Evolutionary conservation across 352 stramenopile genomes (phyloP).

Genomic region (Phytophthora sansomeana): DNA sequence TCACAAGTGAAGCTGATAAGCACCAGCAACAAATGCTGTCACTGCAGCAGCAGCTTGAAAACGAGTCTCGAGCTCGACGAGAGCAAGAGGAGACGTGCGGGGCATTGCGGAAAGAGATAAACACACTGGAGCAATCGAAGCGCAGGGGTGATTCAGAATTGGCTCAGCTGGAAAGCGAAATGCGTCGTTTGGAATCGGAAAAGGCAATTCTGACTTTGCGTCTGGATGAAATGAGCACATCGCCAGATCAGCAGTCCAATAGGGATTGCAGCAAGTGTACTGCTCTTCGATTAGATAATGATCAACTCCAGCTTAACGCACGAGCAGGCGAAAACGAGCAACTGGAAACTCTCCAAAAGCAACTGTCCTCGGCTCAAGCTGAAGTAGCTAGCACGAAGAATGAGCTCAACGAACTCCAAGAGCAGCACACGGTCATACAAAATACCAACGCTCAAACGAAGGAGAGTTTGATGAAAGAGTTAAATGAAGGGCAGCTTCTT

Average conservation of each 20-base stretch:
- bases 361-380: conserved; percentile 23
- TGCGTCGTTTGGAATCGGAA: conserved; percentile 45
- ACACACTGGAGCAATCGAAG: conserved; percentile 32
- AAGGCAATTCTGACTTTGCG: conserved; percentile 32
- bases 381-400: conserved; percentile 30
- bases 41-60: conserved; percentile 35
- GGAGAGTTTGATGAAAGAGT: conserved; percentile 61
- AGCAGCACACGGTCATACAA: conserved; percentile 32
- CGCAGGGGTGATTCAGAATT: conserved; percentile 34
- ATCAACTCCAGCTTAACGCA: no score
- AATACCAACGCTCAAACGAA: conserved; percentile 49
- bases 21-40: conserved; percentile 17
- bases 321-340: conserved; percentile 1
- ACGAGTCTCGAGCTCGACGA: conserved; percentile 14
- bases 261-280: no score
- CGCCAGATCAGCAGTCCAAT: not conserved
- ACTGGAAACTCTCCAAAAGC: conserved; percentile 22
- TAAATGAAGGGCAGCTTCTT: conserved; percentile 51
- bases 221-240: conserved; percentile 32
- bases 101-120: conserved; percentile 33
- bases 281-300: no score
- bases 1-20: conserved; percentile 6
- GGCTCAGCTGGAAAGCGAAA: conserved; percentile 46
- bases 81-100: conserved; percentile 38
- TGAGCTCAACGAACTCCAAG: conserved; percentile 40